Conservation (phyloP, 805 yeast genomes). For the Crinitomyces ghanaensis region DNA sequence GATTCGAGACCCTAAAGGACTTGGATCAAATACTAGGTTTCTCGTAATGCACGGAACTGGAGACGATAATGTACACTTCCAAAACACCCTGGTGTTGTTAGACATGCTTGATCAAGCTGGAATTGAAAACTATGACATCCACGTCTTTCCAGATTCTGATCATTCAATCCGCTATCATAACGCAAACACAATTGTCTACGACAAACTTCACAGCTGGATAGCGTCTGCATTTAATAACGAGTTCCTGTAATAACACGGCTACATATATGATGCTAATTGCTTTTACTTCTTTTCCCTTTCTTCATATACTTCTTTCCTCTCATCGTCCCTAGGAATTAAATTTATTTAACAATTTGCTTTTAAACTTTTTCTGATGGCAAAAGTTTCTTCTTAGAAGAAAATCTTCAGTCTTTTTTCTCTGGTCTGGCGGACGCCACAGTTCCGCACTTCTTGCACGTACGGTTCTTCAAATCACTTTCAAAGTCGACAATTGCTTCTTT, state of each 20-base stretch:
- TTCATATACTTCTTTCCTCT: not conserved
- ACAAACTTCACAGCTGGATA: constrained; percentile 61
- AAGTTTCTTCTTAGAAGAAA: not conserved
- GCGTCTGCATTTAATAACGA: constrained; percentile 22
- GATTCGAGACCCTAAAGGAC: constrained; percentile 43
- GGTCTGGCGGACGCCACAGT: constrained; percentile 28
- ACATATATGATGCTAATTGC: constrained; percentile 1
- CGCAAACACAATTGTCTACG: constrained; percentile 63
- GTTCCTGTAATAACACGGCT: constrained; percentile 1
- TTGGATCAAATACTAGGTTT: constrained; percentile 54
- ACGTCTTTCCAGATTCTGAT: constrained; percentile 86
- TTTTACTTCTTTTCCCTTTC: not conserved
- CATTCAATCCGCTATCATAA: constrained; percentile 74
- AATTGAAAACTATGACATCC: constrained; percentile 84
- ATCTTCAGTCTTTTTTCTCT: not conserved
- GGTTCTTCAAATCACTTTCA: constrained; percentile 46
- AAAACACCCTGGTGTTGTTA: constrained; percentile 66
- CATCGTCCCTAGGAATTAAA: not conserved
- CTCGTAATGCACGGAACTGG: constrained; percentile 93
- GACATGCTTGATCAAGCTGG: constrained; percentile 62
- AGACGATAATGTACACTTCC: constrained; percentile 95
- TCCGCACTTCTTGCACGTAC: constrained; percentile 71
- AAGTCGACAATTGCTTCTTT: constrained; percentile 67
- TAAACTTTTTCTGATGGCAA: no score
- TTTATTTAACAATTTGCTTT: no score